Base-by-base conservation (phyloP, 1,284 basidiomycete genomes). In the Exobasidium rhododendri region DNA sequence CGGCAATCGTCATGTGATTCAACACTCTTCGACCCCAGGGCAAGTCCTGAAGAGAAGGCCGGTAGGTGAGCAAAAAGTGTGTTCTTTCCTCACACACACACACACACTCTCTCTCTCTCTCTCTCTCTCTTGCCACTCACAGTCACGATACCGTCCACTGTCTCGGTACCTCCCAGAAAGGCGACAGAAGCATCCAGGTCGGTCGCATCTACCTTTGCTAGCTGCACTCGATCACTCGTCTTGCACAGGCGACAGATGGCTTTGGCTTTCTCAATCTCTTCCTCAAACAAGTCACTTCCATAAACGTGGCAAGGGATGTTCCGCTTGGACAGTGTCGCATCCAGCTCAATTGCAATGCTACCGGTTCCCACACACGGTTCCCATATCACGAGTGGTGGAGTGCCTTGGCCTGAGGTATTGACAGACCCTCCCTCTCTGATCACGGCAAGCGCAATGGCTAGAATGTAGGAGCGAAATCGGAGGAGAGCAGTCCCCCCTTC, bases 341-440 rank as follows among this genome's bases (percentile, higher is more conserved):
- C 29, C 28, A 64, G 32, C 40, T 64, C 62, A 29, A 59, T 56
- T 10, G 62, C 58, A 7, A 64, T 46, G 29, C 51, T 40, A 14
- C 62, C 62, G 10, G 31, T 47, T 6, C 62, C 62, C 1, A 59
- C 62, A 52, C 62, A 64, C 3, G 62, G 62, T 55, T 64, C 62
- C 59, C 55, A 54, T 20, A 62, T 58, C n/a, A 28, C 22, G 3
- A 61, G 55, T 52, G 24, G 17, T 3, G 1, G 4, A 14, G 13
- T 13, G 6, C 32, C 26, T 28, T 30, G 35, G 17, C 10, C 7
- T n/a, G n/a, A n/a, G n/a, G 14, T 55, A 30, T n/a, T 11, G 29
- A 2, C n/a, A n/a, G 30, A 60, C 20, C 30, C 5, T 28, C 14
- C n/a, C n/a, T n/a, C n/a, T 28, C 26, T 43, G 17, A 44, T 35